Percentiles rank a stretch among this genome's conserved stretches.
Conservation (phyloP, 2,329 filamentous ascomycete species). For the Bipolaris oryzae region DNA sequence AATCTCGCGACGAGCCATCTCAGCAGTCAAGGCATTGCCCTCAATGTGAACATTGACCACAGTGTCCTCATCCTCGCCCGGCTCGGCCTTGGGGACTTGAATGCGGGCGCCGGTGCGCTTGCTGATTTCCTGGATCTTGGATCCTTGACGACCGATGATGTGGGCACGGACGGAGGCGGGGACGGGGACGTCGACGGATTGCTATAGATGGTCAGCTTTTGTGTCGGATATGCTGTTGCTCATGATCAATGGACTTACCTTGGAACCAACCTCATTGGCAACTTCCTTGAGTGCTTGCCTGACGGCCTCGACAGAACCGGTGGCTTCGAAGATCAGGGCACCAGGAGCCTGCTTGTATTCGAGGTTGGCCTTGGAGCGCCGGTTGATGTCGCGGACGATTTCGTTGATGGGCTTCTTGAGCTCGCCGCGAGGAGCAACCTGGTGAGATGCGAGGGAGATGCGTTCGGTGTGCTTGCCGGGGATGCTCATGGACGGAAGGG, state of each 20-base stretch:
- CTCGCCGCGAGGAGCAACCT: slow-evolving; percentile 76
- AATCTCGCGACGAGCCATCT: slow-evolving; percentile 82
- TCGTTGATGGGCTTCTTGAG: slow-evolving; percentile 86
- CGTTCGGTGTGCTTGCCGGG: slow-evolving; percentile 83
- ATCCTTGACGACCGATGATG: slow-evolving; percentile 91
- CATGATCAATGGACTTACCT: slow-evolving; percentile 59
- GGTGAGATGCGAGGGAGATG: slow-evolving; percentile 73
- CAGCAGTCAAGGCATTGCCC: slow-evolving; percentile 86
- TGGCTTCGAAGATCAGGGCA: slow-evolving; percentile 82
- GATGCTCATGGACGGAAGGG: slow-evolving; percentile 70
- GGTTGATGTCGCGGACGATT: slow-evolving; percentile 89
- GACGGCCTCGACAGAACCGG: slow-evolving; percentile 81
- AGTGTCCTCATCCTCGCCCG: slow-evolving; percentile 77
- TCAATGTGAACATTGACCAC: slow-evolving; percentile 87
- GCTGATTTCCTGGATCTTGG: slow-evolving; percentile 87
- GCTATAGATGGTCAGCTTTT: slow-evolving; percentile 51
- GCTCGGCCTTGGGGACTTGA: slow-evolving; percentile 82
- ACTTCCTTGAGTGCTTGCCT: slow-evolving; percentile 89
- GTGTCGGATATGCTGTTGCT: not conserved
- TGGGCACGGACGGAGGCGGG: slow-evolving; percentile 82
- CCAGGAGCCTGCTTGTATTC: slow-evolving; percentile 75
- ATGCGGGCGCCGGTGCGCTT: slow-evolving; percentile 89
- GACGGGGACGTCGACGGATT: slow-evolving; percentile 76
- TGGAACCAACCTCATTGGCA: slow-evolving; percentile 83
- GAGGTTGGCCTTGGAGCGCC: slow-evolving; percentile 84